Conservation (phyloP, 2,329 filamentous ascomycete species). For the Nakataea oryzae region DNA sequence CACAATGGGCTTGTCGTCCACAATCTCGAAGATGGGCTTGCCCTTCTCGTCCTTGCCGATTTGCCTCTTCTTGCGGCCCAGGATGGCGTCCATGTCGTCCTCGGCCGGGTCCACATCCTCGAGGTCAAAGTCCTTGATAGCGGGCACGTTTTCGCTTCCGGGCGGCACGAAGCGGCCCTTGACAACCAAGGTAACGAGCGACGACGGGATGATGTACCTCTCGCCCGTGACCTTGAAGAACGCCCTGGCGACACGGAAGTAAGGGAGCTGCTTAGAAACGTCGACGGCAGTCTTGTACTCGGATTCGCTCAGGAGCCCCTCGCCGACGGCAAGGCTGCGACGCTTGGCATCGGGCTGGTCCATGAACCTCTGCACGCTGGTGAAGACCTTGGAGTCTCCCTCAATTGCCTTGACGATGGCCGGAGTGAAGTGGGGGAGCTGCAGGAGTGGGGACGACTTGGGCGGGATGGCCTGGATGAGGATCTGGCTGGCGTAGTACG, state of each 20-base stretch:
- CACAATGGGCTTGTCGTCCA: slow-evolving; percentile 55
- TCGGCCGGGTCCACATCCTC: slow-evolving; percentile 89
- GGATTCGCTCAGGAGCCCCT: slow-evolving; percentile 58
- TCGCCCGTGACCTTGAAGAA: slow-evolving; percentile 99
- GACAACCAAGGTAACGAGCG: slow-evolving; percentile 85
- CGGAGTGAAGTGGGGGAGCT: slow-evolving; percentile 78
- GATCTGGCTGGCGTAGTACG: slow-evolving; percentile 74
- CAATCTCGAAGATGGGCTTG: slow-evolving; percentile 34
- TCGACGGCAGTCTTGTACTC: slow-evolving; percentile 67
- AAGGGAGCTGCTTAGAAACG: slow-evolving; percentile 76
- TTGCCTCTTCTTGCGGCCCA: slow-evolving; percentile 55
- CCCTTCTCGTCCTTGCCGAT: slow-evolving; percentile 50
- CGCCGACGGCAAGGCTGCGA: slow-evolving; percentile 58
- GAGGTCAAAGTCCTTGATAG: slow-evolving; percentile 67
- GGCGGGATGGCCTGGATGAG: slow-evolving; percentile 85
- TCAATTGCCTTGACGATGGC: slow-evolving; percentile 57
- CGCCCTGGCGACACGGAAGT: slow-evolving; percentile 75
- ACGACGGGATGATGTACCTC: slow-evolving; percentile 82
- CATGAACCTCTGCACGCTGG: slow-evolving; percentile 84
- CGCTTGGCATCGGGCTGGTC: slow-evolving; percentile 65
- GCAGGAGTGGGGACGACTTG: slow-evolving; percentile 74
- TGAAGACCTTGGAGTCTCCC: slow-evolving; percentile 62
- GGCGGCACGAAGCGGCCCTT: slow-evolving; percentile 92
- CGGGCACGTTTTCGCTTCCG: slow-evolving; percentile 64
- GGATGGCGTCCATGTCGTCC: slow-evolving; percentile 77